These are phyloP conservation scores for Laguncularia racemosa DNA, from an alignment of 345 rosid genomes.

Conservation along the genomic window DNA sequence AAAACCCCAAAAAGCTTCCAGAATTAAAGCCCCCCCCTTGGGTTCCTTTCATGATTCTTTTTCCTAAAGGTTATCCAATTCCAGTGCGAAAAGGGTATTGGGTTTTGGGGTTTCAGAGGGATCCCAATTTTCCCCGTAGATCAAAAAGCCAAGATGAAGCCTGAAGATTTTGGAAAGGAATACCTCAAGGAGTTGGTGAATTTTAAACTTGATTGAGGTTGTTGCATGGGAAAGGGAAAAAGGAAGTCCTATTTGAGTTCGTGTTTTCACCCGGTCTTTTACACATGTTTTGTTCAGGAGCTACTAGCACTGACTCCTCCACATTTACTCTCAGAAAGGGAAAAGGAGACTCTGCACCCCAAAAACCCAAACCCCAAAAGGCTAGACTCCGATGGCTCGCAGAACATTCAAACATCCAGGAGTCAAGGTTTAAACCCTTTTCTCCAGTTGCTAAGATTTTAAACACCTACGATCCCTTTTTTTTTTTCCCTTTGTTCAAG, in stretches of 20 bases:
- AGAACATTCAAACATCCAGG: no score
- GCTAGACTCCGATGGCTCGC: no score
- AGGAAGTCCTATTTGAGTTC: constrained; percentile 12
- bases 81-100: constrained; percentile 14
- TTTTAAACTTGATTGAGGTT: constrained; percentile 12
- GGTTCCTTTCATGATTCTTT: constrained; percentile 15
- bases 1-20: constrained; percentile 8
- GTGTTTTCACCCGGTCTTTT: constrained; percentile 9
- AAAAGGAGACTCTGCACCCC: no score
- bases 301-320: constrained; percentile 6
- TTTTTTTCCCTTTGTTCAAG: constrained; percentile 9
- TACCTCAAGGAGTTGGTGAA: constrained; percentile 10
- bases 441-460: no score
- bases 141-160: neutral
- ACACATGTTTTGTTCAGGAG: constrained; percentile 7
- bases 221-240: constrained; percentile 9
- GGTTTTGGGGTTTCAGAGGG: constrained; percentile 23
- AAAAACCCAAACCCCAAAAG: no score
- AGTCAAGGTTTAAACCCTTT: no score
- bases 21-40: constrained; percentile 8
- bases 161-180: constrained; percentile 6
- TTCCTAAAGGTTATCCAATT: constrained; percentile 10
- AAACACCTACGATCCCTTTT: neutral
- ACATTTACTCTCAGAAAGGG: neutral
- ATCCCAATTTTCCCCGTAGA: neutral